Conservation (phyloP, 257 asterid species). For the Linderniella brevidens region DNA sequence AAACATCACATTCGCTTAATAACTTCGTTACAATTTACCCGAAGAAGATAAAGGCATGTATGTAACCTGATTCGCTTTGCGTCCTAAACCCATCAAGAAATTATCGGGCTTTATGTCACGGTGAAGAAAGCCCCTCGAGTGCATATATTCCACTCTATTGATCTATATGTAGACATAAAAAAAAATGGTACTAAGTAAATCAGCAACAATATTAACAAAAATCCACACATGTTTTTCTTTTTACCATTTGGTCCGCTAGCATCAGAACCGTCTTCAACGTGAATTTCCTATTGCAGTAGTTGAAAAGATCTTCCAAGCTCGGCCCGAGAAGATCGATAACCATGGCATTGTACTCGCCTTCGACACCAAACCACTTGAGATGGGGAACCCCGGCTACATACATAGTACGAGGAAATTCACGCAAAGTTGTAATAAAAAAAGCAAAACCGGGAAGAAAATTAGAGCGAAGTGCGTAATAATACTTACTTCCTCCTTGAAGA, state of each 20-base stretch:
- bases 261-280: slow-evolving; percentile 78
- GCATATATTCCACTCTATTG: slow-evolving; percentile 95
- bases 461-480: neutral
- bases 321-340: slow-evolving; percentile 96
- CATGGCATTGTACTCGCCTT: slow-evolving; percentile 91
- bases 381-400: slow-evolving; percentile 87
- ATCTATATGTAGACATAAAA: slow-evolving; percentile 30
- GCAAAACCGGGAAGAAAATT: neutral
- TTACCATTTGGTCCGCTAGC: slow-evolving; percentile 94
- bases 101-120: slow-evolving; percentile 98
- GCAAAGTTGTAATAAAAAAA: neutral
- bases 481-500: slow-evolving; percentile 98
- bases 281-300: slow-evolving; percentile 82
- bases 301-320: slow-evolving; percentile 88
- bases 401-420: slow-evolving; percentile 11
- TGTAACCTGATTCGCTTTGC: slow-evolving; percentile 85
- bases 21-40: too few relatives aligned
- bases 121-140: slow-evolving; percentile 94
- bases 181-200: slow-evolving; percentile 10
- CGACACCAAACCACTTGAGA: slow-evolving; percentile 94
- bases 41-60: neutral
- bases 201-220: slow-evolving; percentile 4
- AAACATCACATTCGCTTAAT: too few relatives aligned
- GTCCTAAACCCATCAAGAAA: slow-evolving; percentile 97
- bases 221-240: slow-evolving; percentile 11